Evolutionary conservation across 306 rosid genomes (phyloP).

Genomic region (Purshia tridentata): DNA sequence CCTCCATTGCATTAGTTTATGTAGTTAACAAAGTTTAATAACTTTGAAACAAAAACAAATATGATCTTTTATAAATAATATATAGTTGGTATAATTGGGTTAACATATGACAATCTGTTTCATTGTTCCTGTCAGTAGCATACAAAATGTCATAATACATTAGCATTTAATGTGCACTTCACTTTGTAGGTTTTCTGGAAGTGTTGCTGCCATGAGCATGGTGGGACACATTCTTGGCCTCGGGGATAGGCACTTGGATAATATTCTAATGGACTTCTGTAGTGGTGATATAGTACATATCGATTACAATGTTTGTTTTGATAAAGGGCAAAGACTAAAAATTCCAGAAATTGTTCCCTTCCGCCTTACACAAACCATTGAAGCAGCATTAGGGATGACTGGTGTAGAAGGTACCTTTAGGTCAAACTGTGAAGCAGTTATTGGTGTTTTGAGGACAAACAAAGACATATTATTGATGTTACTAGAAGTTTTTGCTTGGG

Average conservation of each 20-base stretch:
- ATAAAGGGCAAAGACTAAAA: slow-evolving; percentile 86
- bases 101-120: background rate
- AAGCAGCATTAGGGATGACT: slow-evolving; percentile 90
- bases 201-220: slow-evolving; percentile 96
- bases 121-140: background rate
- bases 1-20: background rate
- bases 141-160: background rate
- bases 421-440: slow-evolving; percentile 86
- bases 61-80: too few relatives aligned
- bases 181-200: slow-evolving; percentile 79
- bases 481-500: slow-evolving; percentile 94
- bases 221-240: slow-evolving; percentile 94
- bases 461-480: slow-evolving; percentile 88
- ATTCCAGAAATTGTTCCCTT: slow-evolving; percentile 97
- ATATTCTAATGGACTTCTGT: slow-evolving; percentile 86
- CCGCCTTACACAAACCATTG: slow-evolving; percentile 91
- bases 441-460: slow-evolving; percentile 73
- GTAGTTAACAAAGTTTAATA: background rate
- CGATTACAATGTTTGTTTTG: slow-evolving; percentile 95
- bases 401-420: slow-evolving; percentile 95
- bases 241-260: slow-evolving; percentile 94
- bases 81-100: too few relatives aligned
- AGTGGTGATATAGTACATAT: slow-evolving; percentile 88
- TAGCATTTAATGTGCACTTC: slow-evolving; percentile 22
- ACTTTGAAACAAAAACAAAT: background rate